Conservation (phyloP, 805 yeast genomes). For the Barnettozyma botsteinii region DNA sequence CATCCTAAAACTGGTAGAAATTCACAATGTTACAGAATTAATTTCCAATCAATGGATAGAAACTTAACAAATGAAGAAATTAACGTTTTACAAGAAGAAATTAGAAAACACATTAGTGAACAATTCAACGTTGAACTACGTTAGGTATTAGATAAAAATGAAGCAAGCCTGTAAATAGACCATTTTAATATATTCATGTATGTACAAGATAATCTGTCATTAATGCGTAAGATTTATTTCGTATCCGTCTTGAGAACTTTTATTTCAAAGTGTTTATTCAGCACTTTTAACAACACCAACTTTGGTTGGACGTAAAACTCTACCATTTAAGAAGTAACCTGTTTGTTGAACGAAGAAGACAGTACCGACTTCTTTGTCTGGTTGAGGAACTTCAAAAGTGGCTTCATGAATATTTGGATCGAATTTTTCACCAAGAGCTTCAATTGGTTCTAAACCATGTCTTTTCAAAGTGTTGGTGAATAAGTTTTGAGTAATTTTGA, state of each 20-base stretch:
- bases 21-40: conserved; percentile 84
- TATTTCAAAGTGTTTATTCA: conserved; percentile 15
- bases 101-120: conserved; percentile 50
- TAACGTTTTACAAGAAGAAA: conserved; percentile 61
- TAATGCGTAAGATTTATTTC: conserved; percentile 1
- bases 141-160: conserved; percentile 12
- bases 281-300: conserved; percentile 47
- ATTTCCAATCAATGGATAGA: conserved; percentile 95
- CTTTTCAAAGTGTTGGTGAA: conserved; percentile 44
- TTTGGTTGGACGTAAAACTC: conserved; percentile 54
- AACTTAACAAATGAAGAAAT: conserved; percentile 82
- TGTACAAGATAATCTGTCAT: conserved; percentile 11
- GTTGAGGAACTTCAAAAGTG: conserved; percentile 46
- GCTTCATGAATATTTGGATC: conserved; percentile 54
- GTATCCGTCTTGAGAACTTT: no score
- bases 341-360: conserved; percentile 50
- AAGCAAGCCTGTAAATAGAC: conserved; percentile 1
- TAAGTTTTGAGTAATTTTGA: conserved; percentile 42
- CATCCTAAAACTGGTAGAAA: conserved; percentile 77
- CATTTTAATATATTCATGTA: conserved; percentile 1
- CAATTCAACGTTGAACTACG: conserved; percentile 55
- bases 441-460: conserved; percentile 45
- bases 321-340: conserved; percentile 44
- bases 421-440: conserved; percentile 43
- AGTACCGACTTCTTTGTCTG: conserved; percentile 49